These are phyloP conservation scores for Petunia hybrid DNA, from an alignment of 305 asterid genomes.

Conservation along the genomic window DNA sequence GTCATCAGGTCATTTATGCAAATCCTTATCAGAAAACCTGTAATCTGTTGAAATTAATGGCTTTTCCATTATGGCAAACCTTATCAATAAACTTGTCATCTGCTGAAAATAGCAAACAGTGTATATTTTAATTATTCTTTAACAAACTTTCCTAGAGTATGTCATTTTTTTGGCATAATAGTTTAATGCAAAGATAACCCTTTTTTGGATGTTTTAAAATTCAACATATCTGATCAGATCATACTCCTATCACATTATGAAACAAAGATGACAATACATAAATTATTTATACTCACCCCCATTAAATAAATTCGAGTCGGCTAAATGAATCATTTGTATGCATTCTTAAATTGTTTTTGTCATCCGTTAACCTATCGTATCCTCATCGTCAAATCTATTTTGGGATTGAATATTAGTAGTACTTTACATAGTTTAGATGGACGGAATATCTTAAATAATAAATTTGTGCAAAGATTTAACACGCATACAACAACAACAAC, in stretches of 20 bases:
- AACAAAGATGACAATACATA: background rate
- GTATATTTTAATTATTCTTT: background rate
- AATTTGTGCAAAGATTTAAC: background rate
- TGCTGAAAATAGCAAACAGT: conserved; percentile 3
- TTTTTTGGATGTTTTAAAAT: background rate
- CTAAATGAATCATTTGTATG: too few relatives aligned
- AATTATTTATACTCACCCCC: too few relatives aligned
- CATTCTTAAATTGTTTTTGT: background rate
- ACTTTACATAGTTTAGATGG: background rate
- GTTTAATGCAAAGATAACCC: background rate
- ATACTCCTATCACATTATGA: too few relatives aligned
- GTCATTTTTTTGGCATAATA: background rate
- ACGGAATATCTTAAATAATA: background rate
- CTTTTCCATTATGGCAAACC: background rate
- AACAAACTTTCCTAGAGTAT: background rate
- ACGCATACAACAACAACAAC: too few relatives aligned
- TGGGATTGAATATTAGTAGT: background rate
- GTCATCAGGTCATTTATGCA: conserved; percentile 18
- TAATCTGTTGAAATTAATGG: background rate
- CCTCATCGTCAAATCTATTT: background rate
- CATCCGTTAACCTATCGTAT: background rate
- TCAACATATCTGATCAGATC: background rate
- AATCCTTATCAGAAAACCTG: background rate
- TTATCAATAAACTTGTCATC: background rate
- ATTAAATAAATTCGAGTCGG: too few relatives aligned